These are phyloP conservation scores for Linnemannia zychae DNA, from an alignment of 192 early-diverging fungal genomes.

Conservation along the genomic window DNA sequence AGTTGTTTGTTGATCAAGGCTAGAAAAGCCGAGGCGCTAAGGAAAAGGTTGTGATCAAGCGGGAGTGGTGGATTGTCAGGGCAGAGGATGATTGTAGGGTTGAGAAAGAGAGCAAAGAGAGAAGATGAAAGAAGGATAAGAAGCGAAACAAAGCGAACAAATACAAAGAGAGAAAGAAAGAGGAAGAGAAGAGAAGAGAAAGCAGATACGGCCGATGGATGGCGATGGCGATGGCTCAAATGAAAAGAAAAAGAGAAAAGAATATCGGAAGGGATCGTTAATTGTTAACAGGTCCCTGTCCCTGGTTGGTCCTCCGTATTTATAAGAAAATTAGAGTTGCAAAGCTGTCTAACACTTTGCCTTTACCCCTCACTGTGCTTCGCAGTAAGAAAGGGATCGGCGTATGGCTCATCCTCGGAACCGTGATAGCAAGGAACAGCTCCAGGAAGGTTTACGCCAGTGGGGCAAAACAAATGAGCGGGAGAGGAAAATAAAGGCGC, in stretches of 20 bases:
- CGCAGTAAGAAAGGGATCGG: not conserved
- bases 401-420: not conserved
- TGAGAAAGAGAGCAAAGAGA: not conserved
- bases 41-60: not conserved
- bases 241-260: not conserved
- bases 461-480: not conserved
- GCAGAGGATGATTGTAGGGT: not conserved
- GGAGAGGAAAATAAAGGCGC: no score
- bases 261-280: not conserved
- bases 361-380: not conserved
- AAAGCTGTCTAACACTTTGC: not conserved
- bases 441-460: not conserved
- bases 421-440: not conserved
- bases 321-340: not conserved
- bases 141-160: no score
- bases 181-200: not conserved
- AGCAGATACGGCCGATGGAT: not conserved
- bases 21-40: not conserved
- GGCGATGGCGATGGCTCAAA: not conserved
- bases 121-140: not conserved
- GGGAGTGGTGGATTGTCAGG: not conserved
- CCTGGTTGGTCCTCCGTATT: not conserved
- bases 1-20: not conserved
- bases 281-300: not conserved
- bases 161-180: not conserved